These are phyloP conservation scores for Aspergillus olivimuriae DNA, from an alignment of 495 filamentous ascomycete genomes.

Conservation along the genomic window DNA sequence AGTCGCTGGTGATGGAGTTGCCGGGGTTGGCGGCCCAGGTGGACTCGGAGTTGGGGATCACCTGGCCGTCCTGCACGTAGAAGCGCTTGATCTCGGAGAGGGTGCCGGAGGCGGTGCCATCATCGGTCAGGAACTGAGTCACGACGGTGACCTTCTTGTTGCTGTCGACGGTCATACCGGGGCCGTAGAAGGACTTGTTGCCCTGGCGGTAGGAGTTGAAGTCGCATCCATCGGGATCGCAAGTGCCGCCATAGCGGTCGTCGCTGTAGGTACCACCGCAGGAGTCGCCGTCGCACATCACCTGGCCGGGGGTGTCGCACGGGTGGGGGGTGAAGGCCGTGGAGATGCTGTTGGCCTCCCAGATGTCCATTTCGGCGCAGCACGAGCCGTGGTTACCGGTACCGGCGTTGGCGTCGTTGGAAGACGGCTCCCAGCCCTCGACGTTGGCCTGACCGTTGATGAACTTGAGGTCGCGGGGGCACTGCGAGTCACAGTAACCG, in stretches of 20 bases:
- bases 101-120: conserved; percentile 46
- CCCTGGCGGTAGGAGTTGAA: conserved; percentile 72
- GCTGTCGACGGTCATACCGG: conserved; percentile 57
- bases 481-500: conserved; percentile 73
- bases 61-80: conserved; percentile 63
- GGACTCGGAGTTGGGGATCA: conserved; percentile 52
- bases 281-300: conserved; percentile 48
- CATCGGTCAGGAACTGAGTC: conserved; percentile 61
- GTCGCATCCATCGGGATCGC: conserved; percentile 73
- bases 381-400: conserved; percentile 56
- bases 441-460: conserved; percentile 61
- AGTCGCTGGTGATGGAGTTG: conserved; percentile 53
- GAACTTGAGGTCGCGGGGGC: conserved; percentile 58
- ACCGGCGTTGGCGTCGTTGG: conserved; percentile 55
- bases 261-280: conserved; percentile 48
- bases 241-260: conserved; percentile 47
- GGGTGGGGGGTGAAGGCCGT: conserved; percentile 57
- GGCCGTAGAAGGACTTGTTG: conserved; percentile 56
- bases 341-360: conserved; percentile 61
- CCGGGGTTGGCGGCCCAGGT: conserved; percentile 46
- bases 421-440: conserved; percentile 54
- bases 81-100: conserved; percentile 62
- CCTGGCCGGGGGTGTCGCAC: conserved; percentile 50
- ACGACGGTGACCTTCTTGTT: conserved; percentile 57
- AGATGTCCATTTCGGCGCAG: conserved; percentile 71